Conservation (phyloP, 192 early-diverging fungal species). For the Gigaspora rosea region DNA sequence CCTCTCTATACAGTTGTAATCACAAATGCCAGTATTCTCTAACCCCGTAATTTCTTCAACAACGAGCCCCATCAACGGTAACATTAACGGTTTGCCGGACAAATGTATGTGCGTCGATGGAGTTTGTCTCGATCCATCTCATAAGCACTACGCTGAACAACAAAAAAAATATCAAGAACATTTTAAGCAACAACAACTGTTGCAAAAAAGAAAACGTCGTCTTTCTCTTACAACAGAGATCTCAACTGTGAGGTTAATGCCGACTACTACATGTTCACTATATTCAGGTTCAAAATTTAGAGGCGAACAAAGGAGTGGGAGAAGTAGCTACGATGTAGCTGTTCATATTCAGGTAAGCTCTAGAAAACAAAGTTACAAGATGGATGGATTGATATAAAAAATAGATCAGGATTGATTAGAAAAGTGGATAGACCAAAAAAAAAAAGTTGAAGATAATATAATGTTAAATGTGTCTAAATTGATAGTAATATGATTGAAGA, state of each 20-base stretch:
- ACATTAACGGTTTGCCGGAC: slow-evolving; percentile 20
- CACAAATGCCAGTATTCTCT: slow-evolving; percentile 19
- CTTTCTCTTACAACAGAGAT: slow-evolving; percentile 27
- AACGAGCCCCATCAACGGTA: slow-evolving; percentile 14
- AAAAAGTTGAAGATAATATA: not conserved
- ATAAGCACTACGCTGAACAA: slow-evolving; percentile 25
- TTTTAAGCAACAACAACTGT: slow-evolving; percentile 18
- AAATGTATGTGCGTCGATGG: slow-evolving; percentile 33
- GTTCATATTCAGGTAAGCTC: slow-evolving; percentile 71
- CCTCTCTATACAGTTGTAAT: not conserved
- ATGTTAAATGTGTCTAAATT: not conserved
- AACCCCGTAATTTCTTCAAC: slow-evolving; percentile 2
- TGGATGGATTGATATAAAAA: not conserved
- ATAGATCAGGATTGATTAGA: not conserved
- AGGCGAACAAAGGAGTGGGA: slow-evolving; percentile 65
- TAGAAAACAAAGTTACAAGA: not conserved
- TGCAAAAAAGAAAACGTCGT: slow-evolving; percentile 24
- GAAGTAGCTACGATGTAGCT: slow-evolving; percentile 63
- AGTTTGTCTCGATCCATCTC: slow-evolving; percentile 25
- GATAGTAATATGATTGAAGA: not conserved
- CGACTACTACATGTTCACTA: slow-evolving; percentile 45
- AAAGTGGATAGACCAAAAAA: not conserved
- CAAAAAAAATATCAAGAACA: slow-evolving; percentile 29
- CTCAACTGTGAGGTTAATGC: slow-evolving; percentile 34
- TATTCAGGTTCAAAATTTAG: slow-evolving; percentile 66